Conservation (phyloP, 257 asterid species). For the Datura wrightii region DNA sequence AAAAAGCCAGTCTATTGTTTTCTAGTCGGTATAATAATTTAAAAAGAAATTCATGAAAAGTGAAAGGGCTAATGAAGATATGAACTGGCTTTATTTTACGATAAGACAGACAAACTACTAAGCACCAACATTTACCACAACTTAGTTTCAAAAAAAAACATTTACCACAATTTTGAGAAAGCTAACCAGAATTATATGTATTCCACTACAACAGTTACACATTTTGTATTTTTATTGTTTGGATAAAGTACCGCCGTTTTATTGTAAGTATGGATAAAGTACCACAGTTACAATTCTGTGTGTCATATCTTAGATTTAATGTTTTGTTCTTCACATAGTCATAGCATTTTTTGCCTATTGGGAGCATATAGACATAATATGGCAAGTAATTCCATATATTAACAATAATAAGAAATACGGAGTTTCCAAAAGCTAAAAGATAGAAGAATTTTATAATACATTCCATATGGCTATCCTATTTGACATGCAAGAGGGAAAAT, state of each 20-base stretch:
- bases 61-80: not conserved
- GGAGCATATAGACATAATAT: not conserved
- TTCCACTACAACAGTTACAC: not conserved
- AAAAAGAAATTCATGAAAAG: conserved; percentile 13
- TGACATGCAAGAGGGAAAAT: not conserved
- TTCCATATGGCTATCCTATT: not conserved
- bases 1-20: not conserved
- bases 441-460: not conserved
- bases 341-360: not conserved
- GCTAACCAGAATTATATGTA: not conserved
- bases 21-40: not conserved
- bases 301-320: not conserved
- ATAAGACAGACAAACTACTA: conserved; percentile 2
- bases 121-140: not conserved
- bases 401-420: not conserved
- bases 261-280: not conserved
- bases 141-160: too few species aligned
- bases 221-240: not conserved
- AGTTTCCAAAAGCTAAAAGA: not conserved
- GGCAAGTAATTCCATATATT: not conserved
- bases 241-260: not conserved
- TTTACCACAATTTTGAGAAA: not conserved
- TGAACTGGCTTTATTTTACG: not conserved
- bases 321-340: not conserved
- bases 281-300: not conserved